These are phyloP conservation scores for Aspergillus olivimuriae DNA, from an alignment of 495 filamentous ascomycete species.

Conservation along the genomic window DNA sequence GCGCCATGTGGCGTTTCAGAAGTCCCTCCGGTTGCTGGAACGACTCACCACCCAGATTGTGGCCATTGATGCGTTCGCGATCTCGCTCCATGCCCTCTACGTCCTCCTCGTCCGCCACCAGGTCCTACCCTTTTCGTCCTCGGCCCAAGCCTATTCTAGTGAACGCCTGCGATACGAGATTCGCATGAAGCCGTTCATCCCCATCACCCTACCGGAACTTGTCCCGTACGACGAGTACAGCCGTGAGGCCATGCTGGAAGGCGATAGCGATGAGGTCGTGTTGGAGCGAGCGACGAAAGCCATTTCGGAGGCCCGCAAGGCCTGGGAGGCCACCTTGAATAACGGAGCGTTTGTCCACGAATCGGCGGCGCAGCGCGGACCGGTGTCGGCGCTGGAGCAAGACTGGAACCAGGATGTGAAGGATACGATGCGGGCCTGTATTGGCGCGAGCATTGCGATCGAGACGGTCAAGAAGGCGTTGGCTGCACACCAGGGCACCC, in stretches of 20 bases:
- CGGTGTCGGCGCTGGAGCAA: constrained; percentile 47
- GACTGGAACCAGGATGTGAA: constrained; percentile 54
- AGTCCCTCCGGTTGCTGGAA: constrained; percentile 52
- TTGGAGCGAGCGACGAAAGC: constrained; percentile 55
- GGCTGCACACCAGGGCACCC: constrained; percentile 5
- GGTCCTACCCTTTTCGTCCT: constrained; percentile 46
- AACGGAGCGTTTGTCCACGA: constrained; percentile 33
- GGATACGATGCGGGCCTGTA: constrained; percentile 56
- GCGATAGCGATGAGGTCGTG: constrained; percentile 36
- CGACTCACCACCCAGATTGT: constrained; percentile 59
- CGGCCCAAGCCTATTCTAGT: constrained; percentile 61
- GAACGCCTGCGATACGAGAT: constrained; percentile 72
- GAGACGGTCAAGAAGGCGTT: constrained; percentile 47
- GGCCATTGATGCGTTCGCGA: constrained; percentile 63
- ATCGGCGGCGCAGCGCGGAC: constrained; percentile 19
- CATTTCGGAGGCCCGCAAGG: constrained; percentile 55
- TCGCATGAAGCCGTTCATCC: constrained; percentile 82
- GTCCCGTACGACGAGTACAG: constrained; percentile 58
- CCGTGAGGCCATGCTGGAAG: constrained; percentile 33
- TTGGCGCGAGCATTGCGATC: constrained; percentile 59
- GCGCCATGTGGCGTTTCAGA: constrained; percentile 36
- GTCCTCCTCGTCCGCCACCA: constrained; percentile 54
- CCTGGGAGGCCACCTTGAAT: constrained; percentile 54
- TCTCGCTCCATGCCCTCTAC: constrained; percentile 62
- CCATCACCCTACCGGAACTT: constrained; percentile 64